Evolutionary conservation across 2,329 filamentous ascomycete genomes (phyloP), one percentile per base, ranked within the genome.

Genomic region (Fusarium torreyae): DNA sequence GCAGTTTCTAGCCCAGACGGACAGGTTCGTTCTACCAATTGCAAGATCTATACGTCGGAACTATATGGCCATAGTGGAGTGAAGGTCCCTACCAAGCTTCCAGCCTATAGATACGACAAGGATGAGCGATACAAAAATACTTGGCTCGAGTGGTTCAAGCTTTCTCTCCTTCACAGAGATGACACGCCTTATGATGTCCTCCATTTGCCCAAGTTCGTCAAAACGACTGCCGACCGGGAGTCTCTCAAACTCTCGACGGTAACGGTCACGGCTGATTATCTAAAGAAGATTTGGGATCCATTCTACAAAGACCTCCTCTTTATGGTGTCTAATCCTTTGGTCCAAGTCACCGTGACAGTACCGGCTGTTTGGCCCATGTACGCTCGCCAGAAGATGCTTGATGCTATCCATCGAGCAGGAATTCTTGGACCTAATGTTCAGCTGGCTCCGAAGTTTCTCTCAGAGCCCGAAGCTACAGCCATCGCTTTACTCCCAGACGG

Each of bases 141-240:
- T 5, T 8, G 13, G 6, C 38, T 61, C 13, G 52, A 57, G 15
- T 62, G 52, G 58, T 62, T 62, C 20, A 62, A 62, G 5, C 34
- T 62, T 2, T 7, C 24, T 13, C 26, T 66, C 1, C 40, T 46
- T 1, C 48, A 45, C 2, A 11, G 14, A 2, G 48, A 54, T 9
- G 42, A 50, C 3, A 15, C 63, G 7, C 33, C 46, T 6, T 0
- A 6, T 1, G 24, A 40, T 6, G 2, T 63, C 3, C 10, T 3
- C 1, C 13, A 14, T 5, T 52, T 22, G 3, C 11, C 3, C 4
- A 53, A 17, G n/a, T 43, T 65, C 13, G 6, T 2, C 5, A 24
- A 26, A 9, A 6, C 15, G 1, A 9, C 14, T 1, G 5, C 4
- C 2, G 2, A 9, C 13, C 31, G 20, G 4, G 13, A 28, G 5